Evolutionary conservation across 1,139 yeast species (phyloP), one percentile per base, ranked within the genome.

Genomic region (Yamadazyma taylorii): DNA sequence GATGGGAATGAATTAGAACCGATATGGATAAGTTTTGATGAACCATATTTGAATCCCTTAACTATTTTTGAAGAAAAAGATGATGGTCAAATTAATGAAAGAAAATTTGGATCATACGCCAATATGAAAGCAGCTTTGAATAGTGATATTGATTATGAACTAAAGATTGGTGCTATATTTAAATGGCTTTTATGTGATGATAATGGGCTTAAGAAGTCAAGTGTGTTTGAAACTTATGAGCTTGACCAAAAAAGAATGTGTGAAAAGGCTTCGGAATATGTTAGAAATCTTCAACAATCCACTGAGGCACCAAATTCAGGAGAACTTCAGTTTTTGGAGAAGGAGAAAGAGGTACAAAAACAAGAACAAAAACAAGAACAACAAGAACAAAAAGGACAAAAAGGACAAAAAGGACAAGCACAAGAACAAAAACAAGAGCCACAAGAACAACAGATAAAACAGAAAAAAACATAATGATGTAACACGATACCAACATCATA

Each of bases 1-100:
- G 38, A 39, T 24, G 13, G 43, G 7, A 45, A 38, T n/a, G 37
- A 45, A 16, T 66, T 69, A 3, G 51, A 52, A 15, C 58, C 60
- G 5, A 36, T 58, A 30, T 72, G 72, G 47, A 58, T 72, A 37
- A 76, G 71, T 45, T 56, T 65, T 33, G 73, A 69, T 50, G 64
- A 66, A 40, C 75, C 75, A 1, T 69, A 69, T 37, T 55, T 65
- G 35, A 60, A 65, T 36, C 68, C 69, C 1, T 50, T 65, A 8
- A 50, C 48, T 19, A 57, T 57, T 33, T 47, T 58, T 15, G 48
- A 50, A 31, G 43, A 53, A 2, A 51, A 44, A 32, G 16, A 25
- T 12, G 34, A 41, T 39, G 50, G 52, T 15, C 46, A 57, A 9
- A 47, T 51, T 38, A 37, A 44, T 38, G 47, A 53, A 33, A 47